phyloP scores from a whole-genome alignment of 768 basidiomycete species.

The Holtermannia corniformis region DNA sequence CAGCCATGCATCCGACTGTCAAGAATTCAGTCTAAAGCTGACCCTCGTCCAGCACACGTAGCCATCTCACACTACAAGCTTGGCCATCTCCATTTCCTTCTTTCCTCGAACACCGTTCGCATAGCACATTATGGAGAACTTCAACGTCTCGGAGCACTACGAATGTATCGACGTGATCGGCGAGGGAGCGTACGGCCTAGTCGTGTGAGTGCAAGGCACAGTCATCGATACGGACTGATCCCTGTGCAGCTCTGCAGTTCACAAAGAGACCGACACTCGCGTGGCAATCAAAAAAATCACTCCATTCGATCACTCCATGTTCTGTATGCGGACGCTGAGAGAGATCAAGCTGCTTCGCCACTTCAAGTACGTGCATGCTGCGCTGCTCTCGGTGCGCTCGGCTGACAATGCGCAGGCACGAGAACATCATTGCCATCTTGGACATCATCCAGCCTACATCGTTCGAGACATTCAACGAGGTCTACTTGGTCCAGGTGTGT shows the following conservation, averaged over 20 bases:
- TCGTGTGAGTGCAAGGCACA: conserved; percentile 47
- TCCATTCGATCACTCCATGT: conserved; percentile 93
- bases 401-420: conserved; percentile 5
- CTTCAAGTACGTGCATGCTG: conserved; percentile 46
- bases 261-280: conserved; percentile 73
- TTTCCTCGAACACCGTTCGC: background rate
- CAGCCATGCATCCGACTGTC: no score
- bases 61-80: background rate
- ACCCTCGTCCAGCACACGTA: background rate
- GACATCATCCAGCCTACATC: conserved; percentile 77
- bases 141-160: conserved; percentile 33
- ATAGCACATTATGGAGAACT: conserved; percentile 9
- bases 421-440: conserved; percentile 76
- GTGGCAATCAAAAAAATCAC: conserved; percentile 97
- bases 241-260: conserved; percentile 63
- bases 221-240: background rate
- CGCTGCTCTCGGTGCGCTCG: conserved; percentile 18
- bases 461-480: conserved; percentile 76
- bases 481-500: conserved; percentile 50
- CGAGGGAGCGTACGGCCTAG: conserved; percentile 77
- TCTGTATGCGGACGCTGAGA: conserved; percentile 73
- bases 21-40: no score
- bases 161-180: conserved; percentile 38
- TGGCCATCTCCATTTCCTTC: background rate
- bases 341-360: conserved; percentile 66